Percentiles rank a stretch among this genome's conserved stretches.
These are phyloP conservation scores for Chytriomyces sp. DNA, from an alignment of 192 early-diverging fungal genomes.

Conservation along the genomic window DNA sequence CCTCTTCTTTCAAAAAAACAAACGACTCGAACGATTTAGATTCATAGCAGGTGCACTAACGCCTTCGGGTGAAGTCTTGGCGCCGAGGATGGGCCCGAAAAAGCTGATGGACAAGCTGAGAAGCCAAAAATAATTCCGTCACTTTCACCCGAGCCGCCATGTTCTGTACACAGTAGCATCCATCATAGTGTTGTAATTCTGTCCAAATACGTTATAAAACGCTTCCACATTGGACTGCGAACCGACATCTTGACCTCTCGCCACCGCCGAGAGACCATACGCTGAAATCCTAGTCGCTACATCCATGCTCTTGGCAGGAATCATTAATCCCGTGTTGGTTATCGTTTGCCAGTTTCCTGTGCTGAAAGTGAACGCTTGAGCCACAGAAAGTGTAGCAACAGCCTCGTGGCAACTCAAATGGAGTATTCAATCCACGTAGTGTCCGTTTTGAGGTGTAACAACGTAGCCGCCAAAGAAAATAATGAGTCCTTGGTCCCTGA, in stretches of 20 bases:
- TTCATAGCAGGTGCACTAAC: not conserved
- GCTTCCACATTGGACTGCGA: slow-evolving; percentile 5
- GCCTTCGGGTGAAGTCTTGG: not conserved
- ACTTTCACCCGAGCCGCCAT: not conserved
- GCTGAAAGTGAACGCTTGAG: not conserved
- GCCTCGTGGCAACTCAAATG: not conserved
- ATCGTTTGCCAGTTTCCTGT: not conserved
- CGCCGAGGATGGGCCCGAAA: not conserved
- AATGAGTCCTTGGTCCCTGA: slow-evolving; percentile 14
- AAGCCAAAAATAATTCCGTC: not conserved
- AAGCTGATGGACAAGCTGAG: not conserved
- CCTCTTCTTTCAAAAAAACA: not conserved
- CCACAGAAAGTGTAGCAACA: slow-evolving; percentile 12
- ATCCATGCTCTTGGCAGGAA: not conserved
- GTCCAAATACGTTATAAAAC: slow-evolving; percentile 14
- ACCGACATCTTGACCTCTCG: not conserved
- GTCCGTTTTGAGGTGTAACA: not conserved
- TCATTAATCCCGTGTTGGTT: not conserved
- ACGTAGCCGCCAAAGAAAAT: slow-evolving; percentile 13
- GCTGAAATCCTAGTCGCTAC: not conserved
- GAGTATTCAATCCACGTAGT: not conserved
- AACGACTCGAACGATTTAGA: not conserved
- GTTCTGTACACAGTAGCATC: slow-evolving; percentile 8
- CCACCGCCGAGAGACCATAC: slow-evolving; percentile 13
- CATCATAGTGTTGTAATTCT: not conserved